Evolutionary conservation across 2,329 filamentous ascomycete species (phyloP).

Genomic region (Colletotrichum plurivorum): DNA sequence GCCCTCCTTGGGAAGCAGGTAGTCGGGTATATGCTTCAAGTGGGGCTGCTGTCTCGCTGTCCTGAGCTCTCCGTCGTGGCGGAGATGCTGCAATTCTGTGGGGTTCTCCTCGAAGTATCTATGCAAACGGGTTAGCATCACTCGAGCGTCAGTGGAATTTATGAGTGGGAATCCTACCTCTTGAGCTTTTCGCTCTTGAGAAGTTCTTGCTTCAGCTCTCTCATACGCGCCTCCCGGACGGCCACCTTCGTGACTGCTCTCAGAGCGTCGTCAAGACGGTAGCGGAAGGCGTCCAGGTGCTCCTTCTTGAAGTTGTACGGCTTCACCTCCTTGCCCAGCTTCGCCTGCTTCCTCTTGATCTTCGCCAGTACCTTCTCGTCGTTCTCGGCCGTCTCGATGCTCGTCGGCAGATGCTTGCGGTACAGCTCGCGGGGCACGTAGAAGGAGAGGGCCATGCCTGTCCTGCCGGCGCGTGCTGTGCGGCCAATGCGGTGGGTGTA

Average conservation of each 20-base stretch:
- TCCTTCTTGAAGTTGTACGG: conserved; percentile 96
- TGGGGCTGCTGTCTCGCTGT: conserved; percentile 89
- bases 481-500: conserved; percentile 98
- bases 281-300: conserved; percentile 93
- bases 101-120: conserved; percentile 97
- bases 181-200: conserved; percentile 95
- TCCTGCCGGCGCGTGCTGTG: conserved; percentile 90
- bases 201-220: conserved; percentile 90
- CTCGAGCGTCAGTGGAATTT: background rate
- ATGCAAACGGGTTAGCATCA: background rate
- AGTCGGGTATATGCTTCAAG: conserved; percentile 94
- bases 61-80: conserved; percentile 90
- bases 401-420: conserved; percentile 91
- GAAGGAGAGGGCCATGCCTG: conserved; percentile 96
- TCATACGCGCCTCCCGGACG: conserved; percentile 88
- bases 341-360: conserved; percentile 83
- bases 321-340: conserved; percentile 85
- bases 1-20: conserved; percentile 81
- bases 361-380: conserved; percentile 88
- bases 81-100: conserved; percentile 85
- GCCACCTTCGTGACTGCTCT: conserved; percentile 91
- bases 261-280: conserved; percentile 93
- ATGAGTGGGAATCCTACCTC: conserved; percentile 54
- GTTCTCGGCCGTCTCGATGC: conserved; percentile 79
- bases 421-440: conserved; percentile 86